Evolutionary conservation across 495 filamentous ascomycete species (phyloP).

Genomic region (Penicillium samsonianum): DNA sequence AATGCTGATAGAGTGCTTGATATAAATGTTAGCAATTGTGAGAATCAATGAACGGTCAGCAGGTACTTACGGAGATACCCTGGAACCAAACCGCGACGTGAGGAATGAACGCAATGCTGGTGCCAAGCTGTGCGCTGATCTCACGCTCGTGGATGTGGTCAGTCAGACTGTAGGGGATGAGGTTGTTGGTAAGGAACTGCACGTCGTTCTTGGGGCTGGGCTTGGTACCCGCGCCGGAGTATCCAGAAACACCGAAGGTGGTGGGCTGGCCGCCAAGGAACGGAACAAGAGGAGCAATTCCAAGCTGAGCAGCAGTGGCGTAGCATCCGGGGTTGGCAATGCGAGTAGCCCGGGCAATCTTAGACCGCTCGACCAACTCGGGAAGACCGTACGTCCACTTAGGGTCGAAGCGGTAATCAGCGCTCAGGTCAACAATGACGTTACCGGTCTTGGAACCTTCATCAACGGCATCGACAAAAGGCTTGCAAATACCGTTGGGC

Average conservation of each 20-base stretch:
- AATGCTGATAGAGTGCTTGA: conserved; percentile 80
- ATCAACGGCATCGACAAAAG: conserved; percentile 89
- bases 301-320: conserved; percentile 93
- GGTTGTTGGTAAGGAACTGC: conserved; percentile 79
- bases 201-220: conserved; percentile 95
- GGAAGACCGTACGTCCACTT: conserved; percentile 96
- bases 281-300: conserved; percentile 79
- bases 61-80: conserved; percentile 68
- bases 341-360: conserved; percentile 78
- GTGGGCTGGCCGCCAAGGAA: conserved; percentile 80
- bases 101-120: conserved; percentile 81
- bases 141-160: conserved; percentile 97
- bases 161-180: conserved; percentile 90
- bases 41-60: neutral
- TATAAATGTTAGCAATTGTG: conserved; percentile 19
- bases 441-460: conserved; percentile 69
- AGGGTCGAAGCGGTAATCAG: conserved; percentile 90
- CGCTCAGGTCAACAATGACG: conserved; percentile 89
- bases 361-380: conserved; percentile 75
- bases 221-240: conserved; percentile 96
- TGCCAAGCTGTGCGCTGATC: conserved; percentile 76
- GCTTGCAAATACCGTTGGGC: conserved; percentile 95
- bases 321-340: conserved; percentile 97
- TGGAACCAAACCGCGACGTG: conserved; percentile 98
- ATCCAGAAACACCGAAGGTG: conserved; percentile 91